phyloP scores from a whole-genome alignment of 805 yeast genomes.

The Candida patagonica region DNA sequence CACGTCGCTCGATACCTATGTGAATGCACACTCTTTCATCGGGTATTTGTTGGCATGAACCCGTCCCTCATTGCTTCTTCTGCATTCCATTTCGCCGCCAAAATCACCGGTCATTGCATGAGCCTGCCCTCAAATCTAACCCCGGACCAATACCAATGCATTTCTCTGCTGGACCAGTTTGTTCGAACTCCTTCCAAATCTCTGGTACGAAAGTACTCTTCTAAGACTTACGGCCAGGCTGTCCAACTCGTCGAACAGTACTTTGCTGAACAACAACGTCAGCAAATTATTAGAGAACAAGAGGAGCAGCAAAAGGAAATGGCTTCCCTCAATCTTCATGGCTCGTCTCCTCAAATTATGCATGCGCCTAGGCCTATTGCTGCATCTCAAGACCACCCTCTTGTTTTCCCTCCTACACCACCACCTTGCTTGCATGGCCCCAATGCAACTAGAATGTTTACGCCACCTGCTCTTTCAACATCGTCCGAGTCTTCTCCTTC shows the following conservation, averaged over 20 bases:
- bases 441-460: slow-evolving; percentile 18
- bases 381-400: not conserved
- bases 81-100: slow-evolving; percentile 21
- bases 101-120: slow-evolving; percentile 13
- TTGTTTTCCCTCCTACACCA: slow-evolving; percentile 16
- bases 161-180: slow-evolving; percentile 27
- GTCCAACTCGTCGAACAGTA: slow-evolving; percentile 26
- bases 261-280: slow-evolving; percentile 13
- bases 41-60: slow-evolving; percentile 22
- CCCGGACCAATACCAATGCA: slow-evolving; percentile 23
- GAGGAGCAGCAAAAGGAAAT: slow-evolving; percentile 18
- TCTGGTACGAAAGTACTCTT: slow-evolving; percentile 31
- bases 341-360: too few species aligned
- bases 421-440: slow-evolving; percentile 12
- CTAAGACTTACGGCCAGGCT: slow-evolving; percentile 24
- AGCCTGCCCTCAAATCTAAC: slow-evolving; percentile 11
- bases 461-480: slow-evolving; percentile 30
- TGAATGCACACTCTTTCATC: slow-evolving; percentile 30
- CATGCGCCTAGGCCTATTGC: slow-evolving; percentile 2
- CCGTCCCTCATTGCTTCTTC: slow-evolving; percentile 30
- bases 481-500: slow-evolving; percentile 18
- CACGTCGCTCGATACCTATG: slow-evolving; percentile 29
- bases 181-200: slow-evolving; percentile 29
- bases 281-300: slow-evolving; percentile 12
- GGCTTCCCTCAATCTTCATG: too few species aligned